Evolutionary conservation across 805 yeast genomes (phyloP), one percentile per base, ranked within the genome.

Genomic region (Ascoidea rubescens): DNA sequence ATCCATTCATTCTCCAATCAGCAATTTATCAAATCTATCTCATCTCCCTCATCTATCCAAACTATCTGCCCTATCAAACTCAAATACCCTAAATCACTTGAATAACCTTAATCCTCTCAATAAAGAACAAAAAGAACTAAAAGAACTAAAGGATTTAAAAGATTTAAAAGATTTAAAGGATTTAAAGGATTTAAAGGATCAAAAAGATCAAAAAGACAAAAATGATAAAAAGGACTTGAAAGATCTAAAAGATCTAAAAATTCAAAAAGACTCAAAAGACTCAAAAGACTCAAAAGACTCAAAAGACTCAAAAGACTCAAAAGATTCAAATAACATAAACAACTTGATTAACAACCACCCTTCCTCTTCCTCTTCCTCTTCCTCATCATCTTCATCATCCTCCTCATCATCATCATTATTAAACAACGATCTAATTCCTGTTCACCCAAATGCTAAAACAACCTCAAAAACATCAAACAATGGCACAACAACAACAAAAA

Each of bases 401-500:
- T 21, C 28, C 28, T 3, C 28, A 21, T 21, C 28, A 21, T 37
- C 8, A 2, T 37, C 8, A 4, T 37, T 2, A 2, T 3, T 8
- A 16, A 45, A 21, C 47, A 45, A 16, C 14, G 44, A 30, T 46
- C n/a, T 28, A 50, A 50, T 32, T 32, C 73, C 74, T 7, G 70
- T 72, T 31, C 81, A 76, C 59, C 85, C 85, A 21, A 80, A 80
- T 63, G 84, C 82, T 4, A 80, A 79, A 61, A 70, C 82, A 4
- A 79, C 82, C 7, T 65, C 74, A 1, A 70, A 71, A 10, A 74
- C 79, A 43, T 71, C 77, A 37, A 68, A 71, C 31, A 79, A 78
- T 59, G 85, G 85, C 32, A 71, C 82, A 45, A 76, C 84, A 30
- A 79, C 85, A n/a, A 72, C 83, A 16, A 80, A 79, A 58, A 72